Conservation (phyloP, 2,329 filamentous ascomycete species). For the Huntiella savannae region DNA sequence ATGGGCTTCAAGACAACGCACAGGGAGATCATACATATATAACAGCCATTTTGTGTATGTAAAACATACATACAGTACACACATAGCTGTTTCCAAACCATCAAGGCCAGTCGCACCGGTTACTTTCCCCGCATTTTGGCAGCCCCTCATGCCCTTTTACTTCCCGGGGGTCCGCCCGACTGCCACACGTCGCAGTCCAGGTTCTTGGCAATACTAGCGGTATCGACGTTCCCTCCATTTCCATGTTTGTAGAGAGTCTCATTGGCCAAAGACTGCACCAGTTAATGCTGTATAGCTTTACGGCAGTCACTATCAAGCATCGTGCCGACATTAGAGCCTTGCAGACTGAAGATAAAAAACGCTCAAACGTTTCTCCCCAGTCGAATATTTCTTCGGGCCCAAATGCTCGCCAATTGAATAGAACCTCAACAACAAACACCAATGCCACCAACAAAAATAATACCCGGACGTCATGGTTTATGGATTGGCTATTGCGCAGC, state of each 20-base stretch:
- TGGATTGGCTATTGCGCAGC: no score
- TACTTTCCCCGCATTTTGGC: conserved; percentile 41
- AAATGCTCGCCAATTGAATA: no score
- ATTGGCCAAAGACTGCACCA: conserved; percentile 20
- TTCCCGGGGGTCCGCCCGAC: conserved; percentile 31
- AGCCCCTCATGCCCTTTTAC: conserved; percentile 42
- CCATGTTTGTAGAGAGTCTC: conserved; percentile 35
- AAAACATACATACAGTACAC: no score
- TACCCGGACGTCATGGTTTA: no score
- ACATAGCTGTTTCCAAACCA: conserved; percentile 34
- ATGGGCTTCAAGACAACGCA: no score
- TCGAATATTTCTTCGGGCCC: no score
- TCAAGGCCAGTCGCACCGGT: conserved; percentile 37
- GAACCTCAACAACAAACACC: no score
- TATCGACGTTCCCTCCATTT: conserved; percentile 32
- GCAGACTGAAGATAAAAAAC: no score
- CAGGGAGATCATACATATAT: no score
- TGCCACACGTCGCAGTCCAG: conserved; percentile 34
- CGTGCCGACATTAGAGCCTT: conserved; percentile 10
- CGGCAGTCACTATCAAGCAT: conserved; percentile 32
- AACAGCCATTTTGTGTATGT: no score
- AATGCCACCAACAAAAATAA: no score
- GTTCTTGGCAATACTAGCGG: conserved; percentile 41
- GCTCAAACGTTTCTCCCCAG: no score
- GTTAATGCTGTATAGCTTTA: conserved; percentile 23